Percentiles rank a stretch among this genome's conserved stretches.
These are phyloP conservation scores for Wickerhamomyces sp. DNA, from an alignment of 1,139 yeast species.

Conservation along the genomic window DNA sequence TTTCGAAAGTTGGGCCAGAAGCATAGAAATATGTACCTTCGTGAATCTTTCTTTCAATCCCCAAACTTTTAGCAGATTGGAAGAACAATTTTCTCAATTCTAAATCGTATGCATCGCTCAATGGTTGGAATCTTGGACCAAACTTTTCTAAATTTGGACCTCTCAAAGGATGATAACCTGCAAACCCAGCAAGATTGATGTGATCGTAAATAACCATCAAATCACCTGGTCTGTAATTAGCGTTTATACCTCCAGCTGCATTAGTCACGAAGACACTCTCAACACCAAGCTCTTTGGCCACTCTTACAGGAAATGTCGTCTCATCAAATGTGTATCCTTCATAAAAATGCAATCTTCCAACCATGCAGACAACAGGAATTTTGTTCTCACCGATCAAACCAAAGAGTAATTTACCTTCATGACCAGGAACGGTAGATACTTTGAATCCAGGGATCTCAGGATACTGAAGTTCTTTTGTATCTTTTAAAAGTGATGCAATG, in stretches of 20 bases:
- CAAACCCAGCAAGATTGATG: slow-evolving; percentile 83
- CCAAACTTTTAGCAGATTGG: slow-evolving; percentile 45
- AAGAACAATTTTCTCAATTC: slow-evolving; percentile 58
- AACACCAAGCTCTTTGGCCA: slow-evolving; percentile 60
- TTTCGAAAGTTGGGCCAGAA: slow-evolving; percentile 92
- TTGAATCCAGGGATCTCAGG: slow-evolving; percentile 74
- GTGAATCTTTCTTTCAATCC: slow-evolving; percentile 56
- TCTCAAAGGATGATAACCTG: slow-evolving; percentile 81
- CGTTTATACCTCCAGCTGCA: slow-evolving; percentile 89
- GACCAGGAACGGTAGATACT: slow-evolving; percentile 83
- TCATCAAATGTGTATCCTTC: slow-evolving; percentile 83
- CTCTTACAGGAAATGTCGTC: slow-evolving; percentile 82
- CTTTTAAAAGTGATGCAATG: slow-evolving; percentile 48
- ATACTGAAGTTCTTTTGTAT: slow-evolving; percentile 54
- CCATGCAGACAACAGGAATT: slow-evolving; percentile 88
- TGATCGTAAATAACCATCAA: slow-evolving; percentile 88
- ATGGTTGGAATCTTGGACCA: slow-evolving; percentile 85
- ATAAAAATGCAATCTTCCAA: slow-evolving; percentile 86
- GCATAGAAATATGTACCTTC: slow-evolving; percentile 88
- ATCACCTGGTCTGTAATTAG: slow-evolving; percentile 71
- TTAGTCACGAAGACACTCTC: slow-evolving; percentile 71
- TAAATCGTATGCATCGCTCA: slow-evolving; percentile 85
- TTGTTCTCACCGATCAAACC: slow-evolving; percentile 66
- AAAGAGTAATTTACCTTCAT: slow-evolving; percentile 75
- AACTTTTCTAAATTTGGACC: slow-evolving; percentile 78